phyloP scores from a whole-genome alignment of 106 monocot genomes.

The Allium fistulosum region DNA sequence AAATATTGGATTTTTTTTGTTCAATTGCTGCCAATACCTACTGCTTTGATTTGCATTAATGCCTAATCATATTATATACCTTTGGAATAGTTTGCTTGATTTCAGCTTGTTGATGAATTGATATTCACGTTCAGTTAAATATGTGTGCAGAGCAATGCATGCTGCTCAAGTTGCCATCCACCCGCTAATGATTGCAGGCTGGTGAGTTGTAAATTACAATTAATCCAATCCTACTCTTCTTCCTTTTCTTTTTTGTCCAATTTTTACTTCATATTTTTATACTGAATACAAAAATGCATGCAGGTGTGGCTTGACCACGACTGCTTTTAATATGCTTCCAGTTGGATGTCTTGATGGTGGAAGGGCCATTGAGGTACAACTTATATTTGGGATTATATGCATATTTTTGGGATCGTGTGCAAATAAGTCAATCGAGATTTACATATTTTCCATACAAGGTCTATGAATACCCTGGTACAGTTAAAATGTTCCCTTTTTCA shows the following conservation, averaged over 20 bases:
- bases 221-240: not conserved
- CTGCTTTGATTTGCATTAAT: not conserved
- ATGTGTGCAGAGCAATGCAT: slow-evolving; percentile 88
- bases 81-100: slow-evolving; percentile 4
- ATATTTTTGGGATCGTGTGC: no score
- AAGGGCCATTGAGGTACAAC: slow-evolving; percentile 79
- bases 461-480: no score
- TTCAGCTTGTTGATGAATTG: slow-evolving; percentile 9
- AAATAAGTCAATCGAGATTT: no score
- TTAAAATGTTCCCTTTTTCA: no score
- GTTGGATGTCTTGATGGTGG: slow-evolving; percentile 98
- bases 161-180: slow-evolving; percentile 88
- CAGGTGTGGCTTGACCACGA: slow-evolving; percentile 97
- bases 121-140: slow-evolving; percentile 10
- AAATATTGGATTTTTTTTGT: no score
- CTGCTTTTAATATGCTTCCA: slow-evolving; percentile 99
- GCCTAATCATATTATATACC: not conserved
- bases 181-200: slow-evolving; percentile 93
- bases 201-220: slow-evolving; percentile 31
- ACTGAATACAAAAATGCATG: not conserved
- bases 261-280: slow-evolving; percentile 4
- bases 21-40: no score
- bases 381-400: no score
- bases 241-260: not conserved
- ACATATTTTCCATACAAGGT: no score